Percentiles rank a stretch among this genome's conserved stretches.
phyloP scores from a whole-genome alignment of 2,329 filamentous ascomycete genomes.

The Malbranchea zuffiana region DNA sequence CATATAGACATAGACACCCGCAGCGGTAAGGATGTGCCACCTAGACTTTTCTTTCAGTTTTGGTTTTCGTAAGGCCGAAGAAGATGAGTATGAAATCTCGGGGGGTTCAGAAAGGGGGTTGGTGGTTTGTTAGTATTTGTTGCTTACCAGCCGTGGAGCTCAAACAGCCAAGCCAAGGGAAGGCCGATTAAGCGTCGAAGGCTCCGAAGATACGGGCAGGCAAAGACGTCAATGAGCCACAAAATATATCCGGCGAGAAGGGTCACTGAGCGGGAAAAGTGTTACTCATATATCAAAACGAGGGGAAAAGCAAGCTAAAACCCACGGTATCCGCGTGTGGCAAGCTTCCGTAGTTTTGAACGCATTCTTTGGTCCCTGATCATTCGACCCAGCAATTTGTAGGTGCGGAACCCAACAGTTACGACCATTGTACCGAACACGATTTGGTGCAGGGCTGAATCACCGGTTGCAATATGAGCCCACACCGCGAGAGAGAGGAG shows the following conservation, averaged over 20 bases:
- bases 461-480: conserved; percentile 10
- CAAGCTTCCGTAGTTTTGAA: conserved; percentile 8
- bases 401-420: conserved; percentile 7
- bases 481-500: conserved; percentile 9
- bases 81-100: neutral
- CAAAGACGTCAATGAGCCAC: conserved; percentile 20
- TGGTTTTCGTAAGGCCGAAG: neutral
- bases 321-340: conserved; percentile 7
- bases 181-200: conserved; percentile 15
- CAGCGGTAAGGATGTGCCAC: conserved; percentile 15
- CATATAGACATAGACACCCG: conserved; percentile 13
- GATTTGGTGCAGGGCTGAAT: conserved; percentile 12
- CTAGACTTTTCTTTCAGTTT: conserved; percentile 6
- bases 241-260: conserved; percentile 10
- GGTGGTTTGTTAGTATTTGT: too few relatives aligned
- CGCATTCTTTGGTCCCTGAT: conserved; percentile 8
- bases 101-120: neutral
- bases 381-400: conserved; percentile 7
- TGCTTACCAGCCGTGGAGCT: conserved; percentile 21
- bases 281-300: neutral
- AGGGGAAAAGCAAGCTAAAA: neutral
- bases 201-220: conserved; percentile 16
- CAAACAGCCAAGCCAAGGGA: conserved; percentile 18
- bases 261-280: conserved; percentile 5
- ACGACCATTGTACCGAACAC: conserved; percentile 12